phyloP scores from a whole-genome alignment of 768 basidiomycete species.

The Hebeloma cylindrosporum region DNA sequence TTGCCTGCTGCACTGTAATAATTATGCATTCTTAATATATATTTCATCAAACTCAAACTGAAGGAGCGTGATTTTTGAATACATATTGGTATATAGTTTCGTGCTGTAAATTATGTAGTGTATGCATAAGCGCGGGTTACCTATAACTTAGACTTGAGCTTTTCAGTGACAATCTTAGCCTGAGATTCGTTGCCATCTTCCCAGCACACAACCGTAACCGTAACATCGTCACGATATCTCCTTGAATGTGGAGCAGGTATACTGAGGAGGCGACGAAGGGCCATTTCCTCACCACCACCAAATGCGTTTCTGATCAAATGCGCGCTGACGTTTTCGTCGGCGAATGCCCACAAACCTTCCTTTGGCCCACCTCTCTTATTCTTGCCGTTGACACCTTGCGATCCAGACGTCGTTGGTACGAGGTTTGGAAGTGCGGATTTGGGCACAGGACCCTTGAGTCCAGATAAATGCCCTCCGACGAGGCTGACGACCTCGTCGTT shows the following conservation, averaged over 20 bases:
- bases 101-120: background rate
- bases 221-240: slow-evolving; percentile 80
- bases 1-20: background rate
- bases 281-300: slow-evolving; percentile 69
- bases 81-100: background rate
- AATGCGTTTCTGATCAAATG: slow-evolving; percentile 92
- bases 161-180: slow-evolving; percentile 38
- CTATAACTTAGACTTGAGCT: slow-evolving; percentile 55
- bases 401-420: slow-evolving; percentile 56
- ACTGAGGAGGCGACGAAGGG: slow-evolving; percentile 64
- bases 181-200: slow-evolving; percentile 58
- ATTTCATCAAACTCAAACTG: background rate
- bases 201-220: slow-evolving; percentile 86
- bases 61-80: background rate
- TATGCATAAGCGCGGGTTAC: background rate
- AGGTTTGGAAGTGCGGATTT: slow-evolving; percentile 56
- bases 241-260: slow-evolving; percentile 82
- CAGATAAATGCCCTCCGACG: slow-evolving; percentile 78
- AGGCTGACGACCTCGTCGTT: slow-evolving; percentile 87
- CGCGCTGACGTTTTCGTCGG: slow-evolving; percentile 73
- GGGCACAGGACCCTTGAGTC: slow-evolving; percentile 62
- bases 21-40: slow-evolving; percentile 1
- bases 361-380: slow-evolving; percentile 38
- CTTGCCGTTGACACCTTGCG: slow-evolving; percentile 65
- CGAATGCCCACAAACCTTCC: slow-evolving; percentile 71